Conservation (phyloP, 768 basidiomycete species). For the Russula griseocarnosa region DNA sequence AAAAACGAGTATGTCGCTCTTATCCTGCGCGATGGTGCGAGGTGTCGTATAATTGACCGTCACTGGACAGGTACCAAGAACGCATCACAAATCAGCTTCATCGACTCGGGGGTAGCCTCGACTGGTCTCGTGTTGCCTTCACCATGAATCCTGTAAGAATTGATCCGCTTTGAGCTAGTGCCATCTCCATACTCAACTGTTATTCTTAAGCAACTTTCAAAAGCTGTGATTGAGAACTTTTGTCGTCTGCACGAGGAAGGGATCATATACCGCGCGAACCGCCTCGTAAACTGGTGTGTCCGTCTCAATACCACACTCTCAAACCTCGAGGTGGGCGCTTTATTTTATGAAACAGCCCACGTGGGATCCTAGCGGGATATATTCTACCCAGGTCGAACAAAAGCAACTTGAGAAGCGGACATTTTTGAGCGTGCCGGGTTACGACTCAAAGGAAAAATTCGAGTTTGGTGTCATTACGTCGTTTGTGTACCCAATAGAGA, state of each 20-base stretch:
- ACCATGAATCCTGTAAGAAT: constrained; percentile 82
- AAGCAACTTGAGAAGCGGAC: constrained; percentile 84
- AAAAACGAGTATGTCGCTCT: constrained; percentile 76
- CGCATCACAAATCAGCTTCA: constrained; percentile 87
- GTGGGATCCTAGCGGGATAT: neutral
- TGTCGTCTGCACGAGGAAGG: constrained; percentile 89
- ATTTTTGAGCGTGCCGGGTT: constrained; percentile 86
- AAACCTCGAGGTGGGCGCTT: constrained; percentile 76
- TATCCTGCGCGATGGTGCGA: neutral
- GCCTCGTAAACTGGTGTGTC: constrained; percentile 98
- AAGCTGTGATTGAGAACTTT: constrained; percentile 89
- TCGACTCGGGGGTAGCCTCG: constrained; percentile 89
- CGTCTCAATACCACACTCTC: constrained; percentile 93
- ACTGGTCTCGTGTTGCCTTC: constrained; percentile 93
- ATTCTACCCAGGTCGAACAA: constrained; percentile 77
- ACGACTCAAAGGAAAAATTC: constrained; percentile 91
- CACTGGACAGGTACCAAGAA: constrained; percentile 69
- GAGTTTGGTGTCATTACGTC: constrained; percentile 96
- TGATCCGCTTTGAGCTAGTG: neutral
- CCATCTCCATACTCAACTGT: neutral
- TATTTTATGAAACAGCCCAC: neutral
- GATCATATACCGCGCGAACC: constrained; percentile 89
- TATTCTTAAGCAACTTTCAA: constrained; percentile 52
- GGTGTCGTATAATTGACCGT: neutral
- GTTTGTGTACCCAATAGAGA: constrained; percentile 91